Percentiles rank a stretch among this genome's conserved stretches.
phyloP scores from a whole-genome alignment of 306 rosid species.

The Chamaecrista fasciculata region DNA sequence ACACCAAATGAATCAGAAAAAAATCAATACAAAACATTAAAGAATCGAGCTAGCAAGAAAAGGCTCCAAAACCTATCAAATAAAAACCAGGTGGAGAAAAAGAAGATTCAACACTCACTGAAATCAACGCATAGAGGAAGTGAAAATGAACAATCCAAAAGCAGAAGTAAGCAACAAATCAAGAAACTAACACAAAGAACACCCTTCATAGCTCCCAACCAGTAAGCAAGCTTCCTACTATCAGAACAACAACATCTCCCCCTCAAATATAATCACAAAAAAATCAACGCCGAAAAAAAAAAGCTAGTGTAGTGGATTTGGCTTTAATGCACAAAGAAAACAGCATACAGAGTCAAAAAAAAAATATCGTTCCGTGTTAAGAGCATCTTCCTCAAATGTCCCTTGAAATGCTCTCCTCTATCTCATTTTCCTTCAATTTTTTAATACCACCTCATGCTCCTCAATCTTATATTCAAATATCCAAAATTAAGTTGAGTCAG shows the following conservation, averaged over 20 bases:
- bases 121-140: conserved; percentile 85
- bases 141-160: conserved; percentile 55
- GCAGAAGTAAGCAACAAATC: conserved; percentile 50
- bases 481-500: conserved; percentile 24
- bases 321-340: conserved; percentile 16
- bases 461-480: conserved; percentile 21
- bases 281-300: conserved; percentile 3
- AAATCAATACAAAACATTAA: neutral
- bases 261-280: conserved; percentile 30
- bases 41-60: conserved; percentile 3
- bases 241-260: conserved; percentile 28
- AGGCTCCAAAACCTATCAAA: conserved; percentile 1
- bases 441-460: neutral
- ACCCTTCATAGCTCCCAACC: conserved; percentile 51
- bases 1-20: conserved; percentile 25
- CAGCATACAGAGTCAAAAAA: neutral
- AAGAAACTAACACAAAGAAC: conserved; percentile 42
- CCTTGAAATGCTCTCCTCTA: conserved; percentile 6
- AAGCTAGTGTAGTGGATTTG: neutral
- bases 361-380: conserved; percentile 10
- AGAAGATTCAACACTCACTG: conserved; percentile 45
- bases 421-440: conserved; percentile 2
- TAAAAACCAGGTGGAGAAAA: conserved; percentile 10
- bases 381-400: neutral
- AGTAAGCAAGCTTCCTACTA: neutral